These are phyloP conservation scores for Salix purpurea DNA, from an alignment of 345 rosid genomes.

Conservation along the genomic window DNA sequence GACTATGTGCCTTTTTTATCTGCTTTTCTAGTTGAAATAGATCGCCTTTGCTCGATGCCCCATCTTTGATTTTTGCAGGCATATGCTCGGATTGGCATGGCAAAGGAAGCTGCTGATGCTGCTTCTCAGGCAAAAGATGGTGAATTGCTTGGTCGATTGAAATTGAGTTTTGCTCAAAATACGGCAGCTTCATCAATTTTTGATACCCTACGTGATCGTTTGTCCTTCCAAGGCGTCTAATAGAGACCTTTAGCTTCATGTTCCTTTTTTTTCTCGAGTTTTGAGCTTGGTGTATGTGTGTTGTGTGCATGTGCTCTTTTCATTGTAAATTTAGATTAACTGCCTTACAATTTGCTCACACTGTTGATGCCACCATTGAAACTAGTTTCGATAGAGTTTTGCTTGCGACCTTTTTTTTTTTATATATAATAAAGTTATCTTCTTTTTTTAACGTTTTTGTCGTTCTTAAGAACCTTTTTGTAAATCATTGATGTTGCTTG, in stretches of 20 bases:
- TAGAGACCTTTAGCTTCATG: slow-evolving; percentile 10
- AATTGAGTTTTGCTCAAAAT: slow-evolving; percentile 76
- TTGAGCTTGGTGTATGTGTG: slow-evolving; percentile 8
- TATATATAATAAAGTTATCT: too few relatives aligned
- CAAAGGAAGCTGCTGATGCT: slow-evolving; percentile 96
- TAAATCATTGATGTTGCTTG: too few relatives aligned
- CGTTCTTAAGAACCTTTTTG: background rate
- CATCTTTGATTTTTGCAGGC: slow-evolving; percentile 42
- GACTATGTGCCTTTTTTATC: background rate
- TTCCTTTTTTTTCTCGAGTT: background rate
- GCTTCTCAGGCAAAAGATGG: slow-evolving; percentile 94
- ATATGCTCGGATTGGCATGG: slow-evolving; percentile 93
- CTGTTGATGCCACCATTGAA: background rate
- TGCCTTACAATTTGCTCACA: background rate
- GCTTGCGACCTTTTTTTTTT: background rate
- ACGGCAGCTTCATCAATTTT: slow-evolving; percentile 77
- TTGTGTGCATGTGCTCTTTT: background rate
- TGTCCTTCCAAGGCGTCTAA: slow-evolving; percentile 78
- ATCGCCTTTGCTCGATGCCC: background rate
- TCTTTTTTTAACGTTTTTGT: too few relatives aligned
- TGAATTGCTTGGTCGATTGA: slow-evolving; percentile 82
- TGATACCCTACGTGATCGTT: slow-evolving; percentile 69
- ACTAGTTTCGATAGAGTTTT: background rate
- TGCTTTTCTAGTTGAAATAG: background rate
- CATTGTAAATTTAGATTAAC: background rate